Percentiles rank a stretch among this genome's conserved stretches.
These are phyloP conservation scores for Pythium grandisporangium DNA, from an alignment of 352 stramenopile species.

Conservation along the genomic window DNA sequence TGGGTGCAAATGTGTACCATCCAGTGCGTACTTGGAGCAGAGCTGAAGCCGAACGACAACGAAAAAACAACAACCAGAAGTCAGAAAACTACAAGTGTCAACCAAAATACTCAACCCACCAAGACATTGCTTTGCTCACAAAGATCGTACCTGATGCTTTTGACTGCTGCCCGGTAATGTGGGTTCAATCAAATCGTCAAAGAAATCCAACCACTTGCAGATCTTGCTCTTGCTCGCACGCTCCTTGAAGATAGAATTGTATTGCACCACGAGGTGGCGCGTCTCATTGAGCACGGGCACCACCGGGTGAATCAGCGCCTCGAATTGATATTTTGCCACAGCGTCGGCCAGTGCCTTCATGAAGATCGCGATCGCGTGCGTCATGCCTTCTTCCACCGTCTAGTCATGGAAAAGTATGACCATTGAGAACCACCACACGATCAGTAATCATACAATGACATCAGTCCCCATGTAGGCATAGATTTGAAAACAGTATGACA, in stretches of 20 bases:
- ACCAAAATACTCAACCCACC: background rate
- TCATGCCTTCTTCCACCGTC: slow-evolving; percentile 73
- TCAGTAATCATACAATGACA: background rate
- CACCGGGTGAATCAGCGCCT: slow-evolving; percentile 79
- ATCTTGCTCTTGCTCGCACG: slow-evolving; percentile 25
- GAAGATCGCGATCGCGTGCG: slow-evolving; percentile 72
- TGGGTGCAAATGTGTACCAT: slow-evolving; percentile 84
- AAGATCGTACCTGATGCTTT: too few relatives aligned
- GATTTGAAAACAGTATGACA: too few relatives aligned
- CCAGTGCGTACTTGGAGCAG: slow-evolving; percentile 34
- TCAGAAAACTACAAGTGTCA: too few relatives aligned
- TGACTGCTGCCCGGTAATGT: too few relatives aligned
- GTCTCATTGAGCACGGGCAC: slow-evolving; percentile 87
- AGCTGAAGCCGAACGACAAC: slow-evolving; percentile 25
- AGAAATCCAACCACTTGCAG: slow-evolving; percentile 87
- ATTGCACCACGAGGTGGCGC: slow-evolving; percentile 67
- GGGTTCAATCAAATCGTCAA: slow-evolving; percentile 60
- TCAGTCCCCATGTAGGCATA: background rate
- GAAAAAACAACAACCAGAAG: background rate
- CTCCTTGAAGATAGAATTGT: slow-evolving; percentile 65
- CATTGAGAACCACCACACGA: too few relatives aligned
- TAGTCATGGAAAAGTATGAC: too few relatives aligned
- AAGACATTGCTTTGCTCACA: slow-evolving; percentile 30
- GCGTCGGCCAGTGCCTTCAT: slow-evolving; percentile 50
- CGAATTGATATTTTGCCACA: slow-evolving; percentile 47